phyloP scores from a whole-genome alignment of 257 asterid species.

The Nicotiana otophora region DNA sequence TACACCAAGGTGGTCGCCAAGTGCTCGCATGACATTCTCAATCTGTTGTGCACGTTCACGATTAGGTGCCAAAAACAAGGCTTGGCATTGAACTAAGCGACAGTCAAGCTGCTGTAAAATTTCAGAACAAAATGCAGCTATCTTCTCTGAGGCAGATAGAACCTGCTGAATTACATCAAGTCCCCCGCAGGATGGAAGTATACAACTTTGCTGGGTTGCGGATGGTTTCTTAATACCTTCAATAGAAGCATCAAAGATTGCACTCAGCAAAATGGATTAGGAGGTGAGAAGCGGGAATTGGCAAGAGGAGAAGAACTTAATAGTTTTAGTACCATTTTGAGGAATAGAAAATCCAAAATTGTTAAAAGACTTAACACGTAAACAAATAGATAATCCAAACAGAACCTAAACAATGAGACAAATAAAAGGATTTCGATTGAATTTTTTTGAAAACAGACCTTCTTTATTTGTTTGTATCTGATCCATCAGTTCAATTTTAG shows the following conservation, averaged over 20 bases:
- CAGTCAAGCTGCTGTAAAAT: background rate
- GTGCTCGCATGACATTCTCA: slow-evolving; percentile 1
- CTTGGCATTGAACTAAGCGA: background rate
- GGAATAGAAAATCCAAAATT: background rate
- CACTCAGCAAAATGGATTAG: background rate
- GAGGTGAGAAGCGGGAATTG: background rate
- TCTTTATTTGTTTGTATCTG: slow-evolving; percentile 46
- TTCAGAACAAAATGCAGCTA: background rate
- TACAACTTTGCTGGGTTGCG: background rate
- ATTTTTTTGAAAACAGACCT: background rate
- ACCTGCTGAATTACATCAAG: background rate
- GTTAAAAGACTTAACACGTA: background rate
- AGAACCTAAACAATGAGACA: background rate
- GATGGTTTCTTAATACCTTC: background rate
- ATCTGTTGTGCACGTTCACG: background rate
- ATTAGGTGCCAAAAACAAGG: background rate
- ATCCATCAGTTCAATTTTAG: slow-evolving; percentile 63
- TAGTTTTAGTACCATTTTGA: background rate
- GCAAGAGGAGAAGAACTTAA: background rate
- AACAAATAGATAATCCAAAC: background rate
- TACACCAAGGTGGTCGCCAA: background rate
- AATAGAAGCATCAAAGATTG: background rate
- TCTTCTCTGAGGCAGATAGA: background rate
- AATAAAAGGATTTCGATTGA: background rate
- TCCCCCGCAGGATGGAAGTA: background rate